These are phyloP conservation scores for Mycena filopes DNA, from an alignment of 768 basidiomycete species.

Conservation along the genomic window DNA sequence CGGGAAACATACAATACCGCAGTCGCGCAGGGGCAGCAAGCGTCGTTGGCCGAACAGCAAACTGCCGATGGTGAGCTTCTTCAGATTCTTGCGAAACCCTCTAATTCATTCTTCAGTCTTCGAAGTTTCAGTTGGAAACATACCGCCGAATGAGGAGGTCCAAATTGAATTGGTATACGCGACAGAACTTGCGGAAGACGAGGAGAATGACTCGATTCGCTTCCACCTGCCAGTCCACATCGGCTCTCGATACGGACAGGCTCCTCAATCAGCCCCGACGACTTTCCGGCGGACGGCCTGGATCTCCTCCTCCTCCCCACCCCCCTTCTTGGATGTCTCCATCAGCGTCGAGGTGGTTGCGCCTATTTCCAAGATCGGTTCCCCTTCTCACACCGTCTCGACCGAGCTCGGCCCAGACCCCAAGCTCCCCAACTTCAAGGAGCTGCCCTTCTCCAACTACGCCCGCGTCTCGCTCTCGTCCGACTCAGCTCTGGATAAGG, in stretches of 20 bases:
- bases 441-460: slow-evolving; percentile 31
- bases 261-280: slow-evolving; percentile 8
- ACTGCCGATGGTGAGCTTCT: slow-evolving; percentile 23
- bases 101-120: slow-evolving; percentile 24
- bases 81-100: neutral
- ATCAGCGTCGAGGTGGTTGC: slow-evolving; percentile 25
- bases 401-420: slow-evolving; percentile 32
- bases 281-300: neutral
- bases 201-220: slow-evolving; percentile 29
- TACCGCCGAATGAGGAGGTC: slow-evolving; percentile 23
- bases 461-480: slow-evolving; percentile 26
- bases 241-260: slow-evolving; percentile 28
- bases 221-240: slow-evolving; percentile 30
- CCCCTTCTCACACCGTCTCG: slow-evolving; percentile 29
- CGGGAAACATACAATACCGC: slow-evolving; percentile 25
- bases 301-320: slow-evolving; percentile 4
- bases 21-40: slow-evolving; percentile 24
- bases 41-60: slow-evolving; percentile 27
- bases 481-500: slow-evolving; percentile 39
- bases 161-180: slow-evolving; percentile 30
- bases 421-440: slow-evolving; percentile 28
- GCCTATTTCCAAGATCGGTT: slow-evolving; percentile 27
- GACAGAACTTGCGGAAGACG: slow-evolving; percentile 30
- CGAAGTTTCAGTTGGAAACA: slow-evolving; percentile 30
- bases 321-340: slow-evolving; percentile 13